Percentiles rank a stretch among this genome's conserved stretches.
phyloP scores from a whole-genome alignment of 306 rosid species.

The Urtica urens region DNA sequence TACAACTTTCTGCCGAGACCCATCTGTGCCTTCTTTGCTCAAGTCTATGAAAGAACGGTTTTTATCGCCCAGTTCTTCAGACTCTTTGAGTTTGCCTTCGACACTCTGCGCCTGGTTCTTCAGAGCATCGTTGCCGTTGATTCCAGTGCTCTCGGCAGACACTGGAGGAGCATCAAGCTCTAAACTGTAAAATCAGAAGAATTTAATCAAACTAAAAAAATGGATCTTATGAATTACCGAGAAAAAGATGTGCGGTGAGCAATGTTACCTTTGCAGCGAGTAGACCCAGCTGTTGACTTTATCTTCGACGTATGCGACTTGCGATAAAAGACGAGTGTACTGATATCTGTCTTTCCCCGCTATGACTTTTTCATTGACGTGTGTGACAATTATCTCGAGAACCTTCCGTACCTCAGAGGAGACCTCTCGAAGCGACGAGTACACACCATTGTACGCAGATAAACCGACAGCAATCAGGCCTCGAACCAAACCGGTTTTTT shows the following conservation, averaged over 20 bases:
- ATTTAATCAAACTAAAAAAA: constrained; percentile 22
- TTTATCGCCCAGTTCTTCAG: constrained; percentile 28
- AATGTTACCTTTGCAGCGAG: constrained; percentile 58
- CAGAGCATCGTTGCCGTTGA: constrained; percentile 12
- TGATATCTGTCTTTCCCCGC: constrained; percentile 75
- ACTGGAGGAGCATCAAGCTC: constrained; percentile 53
- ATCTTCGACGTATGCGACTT: constrained; percentile 93
- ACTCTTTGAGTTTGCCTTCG: constrained; percentile 28
- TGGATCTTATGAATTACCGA: constrained; percentile 3
- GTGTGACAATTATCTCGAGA: constrained; percentile 56
- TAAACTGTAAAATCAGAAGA: constrained; percentile 58
- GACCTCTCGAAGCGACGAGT: constrained; percentile 74
- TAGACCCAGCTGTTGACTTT: constrained; percentile 83
- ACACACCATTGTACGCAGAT: constrained; percentile 73
- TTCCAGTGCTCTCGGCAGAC: constrained; percentile 16
- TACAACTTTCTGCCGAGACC: constrained; percentile 16
- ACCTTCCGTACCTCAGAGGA: constrained; percentile 66
- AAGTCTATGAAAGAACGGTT: constrained; percentile 23
- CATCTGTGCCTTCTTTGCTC: constrained; percentile 30
- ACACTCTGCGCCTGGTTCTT: constrained; percentile 29
- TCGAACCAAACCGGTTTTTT: constrained; percentile 52
- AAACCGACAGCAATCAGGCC: constrained; percentile 89
- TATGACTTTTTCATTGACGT: constrained; percentile 50
- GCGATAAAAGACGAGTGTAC: constrained; percentile 70
- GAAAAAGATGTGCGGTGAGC: neutral